A percentile compares a stretch with the other conserved stretches of the same genome.
These are phyloP conservation scores for Pterocarpus macrocarpus DNA, from an alignment of 306 rosid species.

Conservation along the genomic window DNA sequence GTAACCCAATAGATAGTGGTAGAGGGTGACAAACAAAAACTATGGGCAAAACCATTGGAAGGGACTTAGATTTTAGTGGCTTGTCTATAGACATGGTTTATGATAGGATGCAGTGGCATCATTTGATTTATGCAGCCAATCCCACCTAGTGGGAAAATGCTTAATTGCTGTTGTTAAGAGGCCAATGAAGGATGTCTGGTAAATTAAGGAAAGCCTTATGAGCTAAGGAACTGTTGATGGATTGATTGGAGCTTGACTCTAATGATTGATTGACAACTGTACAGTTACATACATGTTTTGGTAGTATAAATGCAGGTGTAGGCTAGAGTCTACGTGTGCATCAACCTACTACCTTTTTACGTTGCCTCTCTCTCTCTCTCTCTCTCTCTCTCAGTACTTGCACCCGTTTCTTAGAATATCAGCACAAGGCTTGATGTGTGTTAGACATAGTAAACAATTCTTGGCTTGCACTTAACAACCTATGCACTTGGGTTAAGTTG, in stretches of 20 bases:
- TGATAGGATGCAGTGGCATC: no score
- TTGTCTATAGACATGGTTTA: no score
- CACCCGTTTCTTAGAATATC: neutral
- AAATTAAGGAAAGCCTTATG: neutral
- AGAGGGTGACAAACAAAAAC: no score
- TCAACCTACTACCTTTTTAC: neutral
- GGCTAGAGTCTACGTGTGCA: neutral
- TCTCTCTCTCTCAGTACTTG: neutral
- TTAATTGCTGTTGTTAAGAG: neutral
- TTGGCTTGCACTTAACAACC: neutral
- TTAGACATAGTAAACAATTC: no score
- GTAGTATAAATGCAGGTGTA: neutral
- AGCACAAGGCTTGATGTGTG: conserved; percentile 1
- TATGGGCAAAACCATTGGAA: no score
- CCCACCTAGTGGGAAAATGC: no score
- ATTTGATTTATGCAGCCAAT: no score
- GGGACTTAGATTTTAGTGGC: no score
- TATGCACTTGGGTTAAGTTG: neutral
- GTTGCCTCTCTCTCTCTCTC: neutral
- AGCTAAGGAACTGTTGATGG: neutral
- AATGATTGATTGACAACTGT: neutral
- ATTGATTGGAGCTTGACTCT: no score
- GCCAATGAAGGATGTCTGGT: neutral
- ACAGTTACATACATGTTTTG: neutral
- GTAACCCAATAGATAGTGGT: no score